Conservation (phyloP, 1,284 basidiomycete species). For the Malassezia brasiliensis region DNA sequence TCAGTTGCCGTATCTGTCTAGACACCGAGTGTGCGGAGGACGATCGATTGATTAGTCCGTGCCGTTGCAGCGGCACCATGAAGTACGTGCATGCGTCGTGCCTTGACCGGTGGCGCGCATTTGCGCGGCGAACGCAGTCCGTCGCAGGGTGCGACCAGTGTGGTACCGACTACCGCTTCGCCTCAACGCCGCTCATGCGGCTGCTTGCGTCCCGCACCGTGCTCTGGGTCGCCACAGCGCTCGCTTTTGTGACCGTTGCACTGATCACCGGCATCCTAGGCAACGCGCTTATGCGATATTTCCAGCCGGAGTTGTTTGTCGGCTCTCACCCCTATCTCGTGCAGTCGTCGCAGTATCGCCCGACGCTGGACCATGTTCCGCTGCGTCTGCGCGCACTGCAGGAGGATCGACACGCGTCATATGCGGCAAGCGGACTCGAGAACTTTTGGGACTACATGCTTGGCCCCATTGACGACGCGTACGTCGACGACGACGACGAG, state of each 20-base stretch:
- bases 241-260: conserved; percentile 24
- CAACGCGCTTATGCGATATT: conserved; percentile 21
- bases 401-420: not conserved
- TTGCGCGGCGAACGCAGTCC: conserved; percentile 24
- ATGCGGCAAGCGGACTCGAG: not conserved
- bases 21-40: not conserved
- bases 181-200: conserved; percentile 27
- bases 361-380: not conserved
- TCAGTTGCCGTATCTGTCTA: conserved; percentile 13
- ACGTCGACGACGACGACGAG: not conserved
- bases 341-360: not conserved
- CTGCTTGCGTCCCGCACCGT: conserved; percentile 25
- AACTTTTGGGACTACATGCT: conserved; percentile 4
- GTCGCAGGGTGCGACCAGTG: conserved; percentile 37
- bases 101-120: conserved; percentile 31
- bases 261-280: conserved; percentile 23
- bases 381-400: not conserved
- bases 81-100: conserved; percentile 43
- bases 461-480: not conserved
- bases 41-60: conserved; percentile 27
- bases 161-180: conserved; percentile 32
- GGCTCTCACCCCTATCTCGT: conserved; percentile 3
- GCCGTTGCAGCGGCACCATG: conserved; percentile 41
- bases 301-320: conserved; percentile 15
- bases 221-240: conserved; percentile 23